Evolutionary conservation across 306 rosid species (phyloP).

Genomic region (Cucumis melo): DNA sequence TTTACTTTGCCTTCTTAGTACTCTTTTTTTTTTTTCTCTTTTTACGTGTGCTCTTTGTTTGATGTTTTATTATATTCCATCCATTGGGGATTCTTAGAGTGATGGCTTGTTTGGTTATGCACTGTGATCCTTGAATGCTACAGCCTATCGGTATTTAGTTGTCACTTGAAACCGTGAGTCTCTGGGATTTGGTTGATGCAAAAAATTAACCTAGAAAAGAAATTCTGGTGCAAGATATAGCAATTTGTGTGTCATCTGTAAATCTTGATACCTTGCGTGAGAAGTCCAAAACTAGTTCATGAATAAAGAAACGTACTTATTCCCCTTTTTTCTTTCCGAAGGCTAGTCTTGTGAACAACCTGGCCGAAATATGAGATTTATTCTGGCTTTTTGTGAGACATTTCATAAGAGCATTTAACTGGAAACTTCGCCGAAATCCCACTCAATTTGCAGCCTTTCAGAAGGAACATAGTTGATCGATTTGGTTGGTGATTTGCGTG

Average conservation of each 20-base stretch:
- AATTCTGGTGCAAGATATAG: neutral
- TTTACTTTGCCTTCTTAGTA: neutral
- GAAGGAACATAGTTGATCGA: neutral
- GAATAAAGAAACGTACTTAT: neutral
- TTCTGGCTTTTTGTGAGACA: neutral
- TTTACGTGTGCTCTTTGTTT: neutral
- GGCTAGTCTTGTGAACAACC: neutral
- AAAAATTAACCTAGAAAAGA: neutral
- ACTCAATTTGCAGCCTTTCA: neutral
- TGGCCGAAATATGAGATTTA: neutral
- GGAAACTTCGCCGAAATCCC: neutral
- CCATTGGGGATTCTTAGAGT: neutral
- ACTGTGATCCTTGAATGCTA: neutral
- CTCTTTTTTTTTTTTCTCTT: neutral
- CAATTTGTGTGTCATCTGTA: neutral
- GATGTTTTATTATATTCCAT: neutral
- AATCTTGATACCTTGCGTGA: neutral
- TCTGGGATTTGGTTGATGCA: neutral
- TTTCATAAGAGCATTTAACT: neutral
- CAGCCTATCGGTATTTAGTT: neutral
- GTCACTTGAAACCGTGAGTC: neutral
- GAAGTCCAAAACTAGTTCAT: neutral
- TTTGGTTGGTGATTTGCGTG: neutral
- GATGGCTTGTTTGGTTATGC: neutral
- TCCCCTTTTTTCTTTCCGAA: neutral